These are phyloP conservation scores for Themeda triandra DNA, from an alignment of 176 grass and related monocot species.

Conservation along the genomic window DNA sequence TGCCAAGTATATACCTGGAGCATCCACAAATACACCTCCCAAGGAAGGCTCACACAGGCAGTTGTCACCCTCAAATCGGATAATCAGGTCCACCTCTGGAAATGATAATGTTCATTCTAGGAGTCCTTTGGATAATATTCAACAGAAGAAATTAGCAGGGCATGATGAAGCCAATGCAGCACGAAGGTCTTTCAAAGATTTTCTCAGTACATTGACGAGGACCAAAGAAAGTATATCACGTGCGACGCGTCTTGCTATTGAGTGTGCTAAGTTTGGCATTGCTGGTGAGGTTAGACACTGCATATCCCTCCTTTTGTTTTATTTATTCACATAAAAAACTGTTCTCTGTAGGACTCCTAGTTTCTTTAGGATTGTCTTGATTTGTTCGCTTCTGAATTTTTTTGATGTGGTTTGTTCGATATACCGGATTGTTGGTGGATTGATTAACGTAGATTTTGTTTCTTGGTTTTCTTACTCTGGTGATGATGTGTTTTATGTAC, in stretches of 20 bases:
- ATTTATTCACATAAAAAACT: neutral
- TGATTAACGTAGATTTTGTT: neutral
- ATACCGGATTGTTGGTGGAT: slow-evolving; percentile 12
- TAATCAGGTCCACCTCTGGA: slow-evolving; percentile 35
- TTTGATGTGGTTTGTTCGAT: slow-evolving; percentile 7
- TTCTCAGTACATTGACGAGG: slow-evolving; percentile 68
- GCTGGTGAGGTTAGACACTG: slow-evolving; percentile 80
- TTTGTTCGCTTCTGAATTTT: slow-evolving; percentile 39
- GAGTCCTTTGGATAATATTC: slow-evolving; percentile 44
- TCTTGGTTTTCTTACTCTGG: slow-evolving; percentile 11
- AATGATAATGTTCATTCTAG: slow-evolving; percentile 37
- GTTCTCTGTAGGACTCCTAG: neutral
- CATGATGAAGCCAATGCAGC: slow-evolving; percentile 58
- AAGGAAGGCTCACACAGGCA: slow-evolving; percentile 48
- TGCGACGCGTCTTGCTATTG: slow-evolving; percentile 91
- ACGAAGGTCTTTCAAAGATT: slow-evolving; percentile 73
- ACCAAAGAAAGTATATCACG: slow-evolving; percentile 95
- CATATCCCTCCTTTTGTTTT: slow-evolving; percentile 4
- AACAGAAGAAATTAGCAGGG: slow-evolving; percentile 39
- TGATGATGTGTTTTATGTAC: slow-evolving; percentile 12
- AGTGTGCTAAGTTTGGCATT: slow-evolving; percentile 90
- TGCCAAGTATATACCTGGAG: slow-evolving; percentile 43
- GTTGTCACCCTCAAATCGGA: slow-evolving; percentile 39
- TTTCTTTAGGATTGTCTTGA: slow-evolving; percentile 14
- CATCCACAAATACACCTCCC: slow-evolving; percentile 28